Evolutionary conservation across 148 eudicot genomes (phyloP), one percentile per base, ranked within the genome.

Genomic region (Camellia lanceoleosa): DNA sequence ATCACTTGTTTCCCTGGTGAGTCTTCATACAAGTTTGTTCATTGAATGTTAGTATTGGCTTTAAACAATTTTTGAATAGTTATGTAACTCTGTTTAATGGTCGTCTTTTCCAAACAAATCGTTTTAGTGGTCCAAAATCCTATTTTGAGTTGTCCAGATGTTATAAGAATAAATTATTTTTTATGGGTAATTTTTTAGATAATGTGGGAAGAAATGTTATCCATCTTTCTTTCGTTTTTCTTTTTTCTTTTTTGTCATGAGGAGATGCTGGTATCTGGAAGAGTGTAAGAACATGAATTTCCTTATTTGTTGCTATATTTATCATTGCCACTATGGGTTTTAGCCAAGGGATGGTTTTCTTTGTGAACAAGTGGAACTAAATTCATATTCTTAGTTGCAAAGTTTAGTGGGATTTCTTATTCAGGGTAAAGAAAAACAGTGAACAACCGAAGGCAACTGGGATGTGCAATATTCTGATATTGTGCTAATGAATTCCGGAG

Each of bases 1-100:
- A 80, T 87, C 98, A 71, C 91, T 95, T 71, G 94, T 91, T 78
- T 91, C 98, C 79, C 83, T 95, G 94, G 98, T 95, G 88, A 91
- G 94, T 87, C 66, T 5, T 63, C 69, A 56, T 67, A 43, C 4
- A 75, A 1, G 7, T 15, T 62, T 46, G 18, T 67, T 78, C 81
- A 15, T 54, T 16, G 16, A n/a, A 7, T 42, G 19, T 78, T 59
- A 42, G 54, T 14, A 60, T 8, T 12, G 38, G 51, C 68, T 7
- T 47, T 3, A 59, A 58, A 62, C 23, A 30, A 2, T 55, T 2
- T n/a, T 59, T 59, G n/a, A 9, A 5, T 43, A 51, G 1, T 43
- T 68, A 0, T 54, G 62, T 69, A 44, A 9, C 11, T 47, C 5
- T 60, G 10, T 69, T 10, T 8, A 44, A 14, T 69, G 51, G 43